Evolutionary conservation across 2,329 filamentous ascomycete genomes (phyloP), one percentile per base, ranked within the genome.

Genomic region (Aspergillus persii): DNA sequence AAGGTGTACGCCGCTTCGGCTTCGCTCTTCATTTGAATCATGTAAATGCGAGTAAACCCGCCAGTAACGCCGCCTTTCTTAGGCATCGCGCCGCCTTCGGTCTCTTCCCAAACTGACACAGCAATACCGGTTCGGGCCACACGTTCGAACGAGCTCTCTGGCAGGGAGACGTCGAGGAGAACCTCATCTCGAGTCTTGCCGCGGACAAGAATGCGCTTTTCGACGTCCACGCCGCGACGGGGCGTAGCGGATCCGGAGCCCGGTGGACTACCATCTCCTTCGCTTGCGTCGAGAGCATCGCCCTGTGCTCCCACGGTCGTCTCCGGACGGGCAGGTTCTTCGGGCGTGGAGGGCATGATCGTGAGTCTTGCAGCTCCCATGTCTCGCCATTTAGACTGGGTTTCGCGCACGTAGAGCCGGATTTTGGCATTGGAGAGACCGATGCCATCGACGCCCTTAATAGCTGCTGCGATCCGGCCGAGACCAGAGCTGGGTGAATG

Each of bases 61-160:
- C 80, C 81, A 4, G 86, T 83, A 36, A 87, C 86, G 29, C 86
- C 87, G 3, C 81, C 82, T 54, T 82, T 78, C 31, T 79, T 79
- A 0, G 84, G 81, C 53, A 81, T 74, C 27, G 85, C 84, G 27
- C 85, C 81, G 62, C 84, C 84, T 63, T 88, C 84, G 52, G 86
- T 86, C 66, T 91, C 87, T 73, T 95, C 90, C 86, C 92, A 95
- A 39, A 97, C 89, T 64, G 90, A 93, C 57, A 96, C 87, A 1
- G 95, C 91, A 68, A 97, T 94, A 50, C 93, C 93, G 36, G 90
- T 89, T 65, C 89, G 86, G 4, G 91, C 93, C 61, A 96, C 86
- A 18, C 90, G 82, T 65, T 93, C 89, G 76, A 96, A 96, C 70
- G 90, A 93, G 58, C 86, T 90, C 71, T 92, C 92, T 9, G 89